Percentiles rank a stretch among this genome's conserved stretches.
These are phyloP conservation scores for Ganoderma leucocontextum DNA, from an alignment of 1,284 basidiomycete species.

Conservation along the genomic window DNA sequence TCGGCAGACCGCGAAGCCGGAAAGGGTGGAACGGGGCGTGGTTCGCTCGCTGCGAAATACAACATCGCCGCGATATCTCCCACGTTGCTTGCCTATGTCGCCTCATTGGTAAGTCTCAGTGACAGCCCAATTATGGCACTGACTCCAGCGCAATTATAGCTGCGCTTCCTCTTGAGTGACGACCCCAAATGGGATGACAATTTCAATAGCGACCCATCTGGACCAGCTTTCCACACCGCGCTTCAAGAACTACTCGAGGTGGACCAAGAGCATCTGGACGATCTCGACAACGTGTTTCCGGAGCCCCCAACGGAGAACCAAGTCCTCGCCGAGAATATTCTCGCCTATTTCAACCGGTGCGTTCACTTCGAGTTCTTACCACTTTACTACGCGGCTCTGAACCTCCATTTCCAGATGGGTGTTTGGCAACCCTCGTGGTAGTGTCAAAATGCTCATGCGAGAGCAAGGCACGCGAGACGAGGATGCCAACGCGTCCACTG, in stretches of 20 bases:
- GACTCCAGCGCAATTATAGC: neutral
- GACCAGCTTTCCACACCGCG: neutral
- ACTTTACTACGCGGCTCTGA: too few species aligned
- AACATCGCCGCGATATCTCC: neutral
- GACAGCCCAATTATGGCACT: neutral
- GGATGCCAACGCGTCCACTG: too few species aligned
- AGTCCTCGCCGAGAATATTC: neutral
- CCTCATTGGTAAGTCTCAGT: neutral
- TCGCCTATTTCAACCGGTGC: neutral
- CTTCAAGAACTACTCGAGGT: neutral
- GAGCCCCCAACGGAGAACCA: neutral
- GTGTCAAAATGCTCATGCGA: too few species aligned
- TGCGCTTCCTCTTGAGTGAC: neutral
- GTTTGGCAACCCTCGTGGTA: too few species aligned
- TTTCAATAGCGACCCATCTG: neutral
- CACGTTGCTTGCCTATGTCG: neutral
- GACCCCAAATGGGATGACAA: neutral
- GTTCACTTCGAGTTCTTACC: too few species aligned
- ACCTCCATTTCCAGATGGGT: too few species aligned
- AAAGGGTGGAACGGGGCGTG: neutral
- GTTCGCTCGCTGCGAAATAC: neutral
- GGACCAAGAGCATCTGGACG: neutral
- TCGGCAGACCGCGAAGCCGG: neutral
- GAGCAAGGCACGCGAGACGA: too few species aligned
- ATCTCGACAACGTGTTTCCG: neutral